Evolutionary conservation across 495 filamentous ascomycete genomes (phyloP).

Genomic region (Aspergillus cavernicola): DNA sequence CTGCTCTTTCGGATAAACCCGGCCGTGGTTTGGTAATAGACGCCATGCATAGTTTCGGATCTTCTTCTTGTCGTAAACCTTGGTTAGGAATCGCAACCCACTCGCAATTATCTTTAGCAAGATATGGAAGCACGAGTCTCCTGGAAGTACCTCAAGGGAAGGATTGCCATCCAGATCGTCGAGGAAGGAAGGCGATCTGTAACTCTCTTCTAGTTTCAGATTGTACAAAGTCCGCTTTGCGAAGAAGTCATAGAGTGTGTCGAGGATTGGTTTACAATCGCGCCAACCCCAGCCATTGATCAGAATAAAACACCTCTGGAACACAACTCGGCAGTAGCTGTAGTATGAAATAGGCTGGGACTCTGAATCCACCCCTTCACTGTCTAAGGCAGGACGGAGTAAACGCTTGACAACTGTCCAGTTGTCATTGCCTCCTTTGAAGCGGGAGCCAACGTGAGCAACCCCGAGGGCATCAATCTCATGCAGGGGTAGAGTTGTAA

Average conservation of each 20-base stretch:
- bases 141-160: constrained; percentile 54
- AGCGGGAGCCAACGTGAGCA: constrained; percentile 52
- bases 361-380: constrained; percentile 55
- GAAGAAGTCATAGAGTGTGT: constrained; percentile 87
- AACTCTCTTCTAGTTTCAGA: constrained; percentile 71
- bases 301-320: constrained; percentile 74
- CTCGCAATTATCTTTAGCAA: constrained; percentile 79
- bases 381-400: constrained; percentile 57
- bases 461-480: constrained; percentile 72
- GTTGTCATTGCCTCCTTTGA: constrained; percentile 55
- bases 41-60: constrained; percentile 74
- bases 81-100: constrained; percentile 59
- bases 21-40: constrained; percentile 83
- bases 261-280: constrained; percentile 72
- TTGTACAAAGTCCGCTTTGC: constrained; percentile 69
- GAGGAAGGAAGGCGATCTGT: constrained; percentile 74
- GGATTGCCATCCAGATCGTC: constrained; percentile 64
- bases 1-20: constrained; percentile 81
- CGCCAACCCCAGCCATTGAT: constrained; percentile 84
- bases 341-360: constrained; percentile 66
- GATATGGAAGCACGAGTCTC: constrained; percentile 90
- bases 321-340: constrained; percentile 69
- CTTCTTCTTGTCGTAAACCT: constrained; percentile 61
- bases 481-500: constrained; percentile 67
- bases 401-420: constrained; percentile 70